Conservation (phyloP, 2,329 filamentous ascomycete genomes). For the Penicillium sp. region DNA sequence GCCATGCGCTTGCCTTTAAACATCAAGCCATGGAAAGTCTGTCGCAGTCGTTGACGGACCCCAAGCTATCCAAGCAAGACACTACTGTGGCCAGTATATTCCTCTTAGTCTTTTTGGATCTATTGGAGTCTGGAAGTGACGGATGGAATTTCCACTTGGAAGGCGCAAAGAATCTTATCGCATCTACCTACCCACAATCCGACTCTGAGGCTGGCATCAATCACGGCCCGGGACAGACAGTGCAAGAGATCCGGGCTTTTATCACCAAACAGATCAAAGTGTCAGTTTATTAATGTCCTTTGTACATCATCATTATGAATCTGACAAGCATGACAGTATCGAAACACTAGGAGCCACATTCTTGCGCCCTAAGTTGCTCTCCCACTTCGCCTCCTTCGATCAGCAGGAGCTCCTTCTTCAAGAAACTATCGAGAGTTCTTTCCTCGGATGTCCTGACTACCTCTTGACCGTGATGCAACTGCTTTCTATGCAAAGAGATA, state of each 20-base stretch:
- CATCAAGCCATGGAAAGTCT: slow-evolving; percentile 37
- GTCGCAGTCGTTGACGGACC: slow-evolving; percentile 21
- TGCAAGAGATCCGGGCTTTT: slow-evolving; percentile 31
- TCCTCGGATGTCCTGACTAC: slow-evolving; percentile 40
- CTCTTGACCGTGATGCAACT: slow-evolving; percentile 32
- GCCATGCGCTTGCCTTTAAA: slow-evolving; percentile 36
- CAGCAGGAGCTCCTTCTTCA: slow-evolving; percentile 15
- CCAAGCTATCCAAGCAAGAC: slow-evolving; percentile 21
- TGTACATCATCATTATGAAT: background rate
- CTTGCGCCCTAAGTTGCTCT: slow-evolving; percentile 33
- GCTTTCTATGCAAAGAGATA: slow-evolving; percentile 31
- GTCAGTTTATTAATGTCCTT: slow-evolving; percentile 19
- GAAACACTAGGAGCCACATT: slow-evolving; percentile 37
- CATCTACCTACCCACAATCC: slow-evolving; percentile 12
- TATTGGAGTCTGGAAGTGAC: slow-evolving; percentile 36
- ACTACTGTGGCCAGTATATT: slow-evolving; percentile 38
- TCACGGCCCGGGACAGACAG: slow-evolving; percentile 27
- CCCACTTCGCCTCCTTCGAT: slow-evolving; percentile 21
- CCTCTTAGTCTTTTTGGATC: slow-evolving; percentile 35
- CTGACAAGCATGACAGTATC: slow-evolving; percentile 24
- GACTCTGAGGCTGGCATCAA: slow-evolving; percentile 13
- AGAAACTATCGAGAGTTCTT: slow-evolving; percentile 36
- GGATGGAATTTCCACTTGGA: slow-evolving; percentile 38
- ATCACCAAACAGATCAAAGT: slow-evolving; percentile 34
- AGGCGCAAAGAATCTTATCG: slow-evolving; percentile 33